These are phyloP conservation scores for Aphanoascus verrucosus DNA, from an alignment of 2,329 filamentous ascomycete species.

Conservation along the genomic window DNA sequence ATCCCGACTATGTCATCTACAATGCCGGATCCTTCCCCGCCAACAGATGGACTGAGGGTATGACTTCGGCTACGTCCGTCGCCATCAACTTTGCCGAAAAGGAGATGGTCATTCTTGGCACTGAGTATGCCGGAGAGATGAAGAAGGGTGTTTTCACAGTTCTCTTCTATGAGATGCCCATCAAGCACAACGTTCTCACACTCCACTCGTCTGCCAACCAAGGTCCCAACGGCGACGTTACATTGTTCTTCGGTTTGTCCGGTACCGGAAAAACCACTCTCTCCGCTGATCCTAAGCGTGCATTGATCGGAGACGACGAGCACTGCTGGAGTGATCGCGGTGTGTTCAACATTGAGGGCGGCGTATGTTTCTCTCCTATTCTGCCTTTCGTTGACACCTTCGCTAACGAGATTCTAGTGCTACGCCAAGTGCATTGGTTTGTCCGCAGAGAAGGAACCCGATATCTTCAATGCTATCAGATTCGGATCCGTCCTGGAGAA, in stretches of 20 bases:
- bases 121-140: slow-evolving; percentile 95
- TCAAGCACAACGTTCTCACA: slow-evolving; percentile 98
- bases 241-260: slow-evolving; percentile 97
- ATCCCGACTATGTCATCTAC: slow-evolving; percentile 99
- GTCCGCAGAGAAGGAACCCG: slow-evolving; percentile 96
- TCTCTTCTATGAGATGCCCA: slow-evolving; percentile 99
- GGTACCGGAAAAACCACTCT: slow-evolving; percentile 98
- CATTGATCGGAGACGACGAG: slow-evolving; percentile 95
- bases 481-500: slow-evolving; percentile 98
- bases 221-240: slow-evolving; percentile 87
- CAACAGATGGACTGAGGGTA: slow-evolving; percentile 94
- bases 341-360: slow-evolving; percentile 99
- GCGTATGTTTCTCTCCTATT: slow-evolving; percentile 33
- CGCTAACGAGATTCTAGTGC: slow-evolving; percentile 42
- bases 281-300: slow-evolving; percentile 91
- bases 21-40: slow-evolving; percentile 97
- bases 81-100: slow-evolving; percentile 98
- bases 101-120: slow-evolving; percentile 99
- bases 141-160: slow-evolving; percentile 99
- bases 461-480: slow-evolving; percentile 91
- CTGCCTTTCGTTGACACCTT: background rate
- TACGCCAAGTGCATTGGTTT: slow-evolving; percentile 98
- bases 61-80: slow-evolving; percentile 97
- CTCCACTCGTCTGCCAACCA: slow-evolving; percentile 98
- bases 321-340: slow-evolving; percentile 97